These are phyloP conservation scores for Botrytis deweyae DNA, from an alignment of 2,329 filamentous ascomycete genomes.

Conservation along the genomic window DNA sequence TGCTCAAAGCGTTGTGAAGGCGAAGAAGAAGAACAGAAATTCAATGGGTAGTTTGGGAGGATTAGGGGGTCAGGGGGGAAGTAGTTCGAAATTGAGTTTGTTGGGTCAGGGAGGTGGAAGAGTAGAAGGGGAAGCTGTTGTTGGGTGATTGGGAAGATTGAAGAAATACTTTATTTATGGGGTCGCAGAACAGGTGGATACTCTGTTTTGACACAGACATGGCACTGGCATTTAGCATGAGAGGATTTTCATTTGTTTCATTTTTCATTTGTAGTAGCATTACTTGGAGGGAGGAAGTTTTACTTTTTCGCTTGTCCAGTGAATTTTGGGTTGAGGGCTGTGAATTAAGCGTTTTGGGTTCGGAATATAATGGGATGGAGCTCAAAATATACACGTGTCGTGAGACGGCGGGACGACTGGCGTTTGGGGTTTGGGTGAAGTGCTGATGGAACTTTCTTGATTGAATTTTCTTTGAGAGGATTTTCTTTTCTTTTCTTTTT, in stretches of 20 bases:
- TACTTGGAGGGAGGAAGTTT: background rate
- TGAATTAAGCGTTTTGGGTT: background rate
- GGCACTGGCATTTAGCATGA: background rate
- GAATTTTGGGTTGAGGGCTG: background rate
- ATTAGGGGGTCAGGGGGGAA: background rate
- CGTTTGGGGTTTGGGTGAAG: background rate
- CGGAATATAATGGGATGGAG: conserved; percentile 1
- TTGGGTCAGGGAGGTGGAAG: background rate
- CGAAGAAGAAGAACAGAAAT: conserved; percentile 31
- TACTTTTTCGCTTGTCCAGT: background rate
- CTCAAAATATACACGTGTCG: conserved; percentile 15
- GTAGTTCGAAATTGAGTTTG: conserved; percentile 2
- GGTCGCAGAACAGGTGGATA: background rate
- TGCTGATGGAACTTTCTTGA: background rate
- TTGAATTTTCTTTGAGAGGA: background rate
- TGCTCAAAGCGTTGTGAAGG: conserved; percentile 21
- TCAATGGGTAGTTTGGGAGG: conserved; percentile 25
- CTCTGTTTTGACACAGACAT: background rate
- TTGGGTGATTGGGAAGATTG: background rate
- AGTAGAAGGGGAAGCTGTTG: background rate
- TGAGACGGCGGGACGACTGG: conserved; percentile 12
- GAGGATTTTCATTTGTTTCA: background rate
- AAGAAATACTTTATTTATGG: background rate
- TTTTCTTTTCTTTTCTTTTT: background rate
- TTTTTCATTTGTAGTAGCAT: background rate